These are phyloP conservation scores for Limnanthes douglasii DNA, from an alignment of 345 rosid species.

Conservation along the genomic window DNA sequence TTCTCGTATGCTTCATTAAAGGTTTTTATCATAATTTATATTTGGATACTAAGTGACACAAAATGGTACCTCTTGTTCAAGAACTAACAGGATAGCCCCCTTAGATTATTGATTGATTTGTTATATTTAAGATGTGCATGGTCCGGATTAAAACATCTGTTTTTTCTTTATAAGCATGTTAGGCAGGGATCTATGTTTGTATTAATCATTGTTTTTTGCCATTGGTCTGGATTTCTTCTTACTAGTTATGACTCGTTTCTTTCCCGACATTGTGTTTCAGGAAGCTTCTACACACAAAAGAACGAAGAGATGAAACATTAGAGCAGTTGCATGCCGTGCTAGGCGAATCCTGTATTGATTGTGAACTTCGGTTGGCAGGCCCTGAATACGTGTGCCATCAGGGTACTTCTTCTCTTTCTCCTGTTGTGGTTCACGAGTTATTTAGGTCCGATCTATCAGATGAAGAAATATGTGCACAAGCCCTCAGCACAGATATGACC, in stretches of 20 bases:
- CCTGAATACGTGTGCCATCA: constrained; percentile 49
- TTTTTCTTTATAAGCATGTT: neutral
- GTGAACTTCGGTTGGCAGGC: constrained; percentile 61
- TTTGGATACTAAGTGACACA: too few relatives aligned
- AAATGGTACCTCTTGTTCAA: too few relatives aligned
- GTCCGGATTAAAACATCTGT: too few relatives aligned
- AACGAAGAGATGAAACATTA: constrained; percentile 37
- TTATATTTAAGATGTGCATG: too few relatives aligned
- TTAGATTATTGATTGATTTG: too few relatives aligned
- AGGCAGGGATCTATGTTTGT: neutral
- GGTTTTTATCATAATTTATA: too few relatives aligned
- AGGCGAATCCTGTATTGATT: constrained; percentile 62
- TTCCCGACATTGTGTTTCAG: constrained; percentile 29
- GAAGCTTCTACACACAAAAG: constrained; percentile 56
- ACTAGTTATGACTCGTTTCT: too few relatives aligned
- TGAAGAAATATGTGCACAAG: constrained; percentile 32
- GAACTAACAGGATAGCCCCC: too few relatives aligned
- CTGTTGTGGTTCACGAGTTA: constrained; percentile 38
- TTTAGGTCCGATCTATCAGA: constrained; percentile 31
- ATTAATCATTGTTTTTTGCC: neutral
- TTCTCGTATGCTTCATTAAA: too few relatives aligned
- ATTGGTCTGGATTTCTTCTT: too few relatives aligned
- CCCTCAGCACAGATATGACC: constrained; percentile 45
- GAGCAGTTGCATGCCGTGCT: constrained; percentile 50
- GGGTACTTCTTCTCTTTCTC: constrained; percentile 37